Evolutionary conservation across 371 early-diverging fungal species (phyloP), one percentile per base, ranked within the genome.

Genomic region (Mortierella sp.): DNA sequence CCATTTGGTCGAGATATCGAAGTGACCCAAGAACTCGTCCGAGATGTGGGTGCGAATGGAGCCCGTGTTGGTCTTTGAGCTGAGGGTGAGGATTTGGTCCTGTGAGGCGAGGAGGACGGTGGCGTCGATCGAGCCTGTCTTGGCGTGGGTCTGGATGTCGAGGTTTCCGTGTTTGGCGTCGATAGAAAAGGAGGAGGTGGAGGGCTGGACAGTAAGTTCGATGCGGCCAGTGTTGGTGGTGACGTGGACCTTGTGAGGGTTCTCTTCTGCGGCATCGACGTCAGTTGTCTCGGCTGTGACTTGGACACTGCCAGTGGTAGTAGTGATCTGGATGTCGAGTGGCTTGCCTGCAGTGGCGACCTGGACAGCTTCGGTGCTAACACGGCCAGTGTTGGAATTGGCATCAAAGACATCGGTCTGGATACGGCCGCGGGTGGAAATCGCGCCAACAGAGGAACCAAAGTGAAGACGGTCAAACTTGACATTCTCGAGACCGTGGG

Each of bases 21-120:
- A 80, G 26, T 72, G 81, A 0, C 84, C 84, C 69, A 73, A 57
- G 59, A 77, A 84, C 34, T 19, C 43, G 55, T 84, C 84, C 69
- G 84, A 80, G 48, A 84, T 37, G 6, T 46, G 2, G 8, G 73
- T 61, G 1, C 21, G 26, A 13, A 78, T 75, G 4, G 75, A 24
- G 0, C 84, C 84, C 1, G 78, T 78, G 31, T 44, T 44, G 37
- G 77, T 21, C 40, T 16, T 24, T 6, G 78, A 44, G 9, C 0
- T 50, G 44, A 84, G 67, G 10, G 44, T 26, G 40, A 84, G 59
- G 9, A 26, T 37, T 54, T 84, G 84, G 11, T 69, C 72, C 5
- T 40, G 34, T 5, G 57, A 44, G 10, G 75, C 69, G 19, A 84
- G 78, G 5, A 16, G 21, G 61, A 78, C 69, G 9, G 40, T 28